Evolutionary conservation across 2,329 filamentous ascomycete genomes (phyloP), one percentile per base, ranked within the genome.

Genomic region (Aspergillus nomiae): DNA sequence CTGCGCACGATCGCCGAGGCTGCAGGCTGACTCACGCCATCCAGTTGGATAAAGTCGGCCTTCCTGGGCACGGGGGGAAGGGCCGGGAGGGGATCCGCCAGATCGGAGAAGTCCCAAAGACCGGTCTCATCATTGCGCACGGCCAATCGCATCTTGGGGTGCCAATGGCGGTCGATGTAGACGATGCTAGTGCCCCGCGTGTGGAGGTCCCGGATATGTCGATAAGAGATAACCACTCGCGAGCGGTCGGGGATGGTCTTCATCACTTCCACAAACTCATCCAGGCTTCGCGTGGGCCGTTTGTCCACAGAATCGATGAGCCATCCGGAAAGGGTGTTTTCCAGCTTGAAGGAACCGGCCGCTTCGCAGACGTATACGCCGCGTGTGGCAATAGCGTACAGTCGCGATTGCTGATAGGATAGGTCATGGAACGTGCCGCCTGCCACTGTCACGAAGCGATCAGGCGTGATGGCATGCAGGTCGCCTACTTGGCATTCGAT

Each of bases 351-450:
- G 0, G 95, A 97, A 3, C 95, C 95, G 2, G 92, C 91, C 6
- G 94, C 92, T 78, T 99, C 95, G 74, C 94, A 98, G 63, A 98
- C 90, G 75, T 92, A 99, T 21, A 99, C 93, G 38, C 95, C 95
- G 76, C 93, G 90, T 71, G 93, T 91, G 11, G 94, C 89, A 62
- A 99, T 94, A 38, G 94, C 94, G 76, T 97, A 98, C 5, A 97
- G 86, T 11, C 95, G 89, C n/a, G 95, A 93, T 79, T 98, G 94
- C 75, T 99, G 95, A 77, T 99, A 99, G 0, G 96, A 99, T 21
- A 99, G 83, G 75, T 96, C 88, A 80, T 99, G 96, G 83, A 99
- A 98, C 63, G 93, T 94, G 28, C 90, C 95, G 24, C 95, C 96
- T 48, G 94, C 92, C 50, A 98, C 94, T 5, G 93, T 92, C 59